Conservation (phyloP, 768 basidiomycete species). For the Lactarius sanguifluus region DNA sequence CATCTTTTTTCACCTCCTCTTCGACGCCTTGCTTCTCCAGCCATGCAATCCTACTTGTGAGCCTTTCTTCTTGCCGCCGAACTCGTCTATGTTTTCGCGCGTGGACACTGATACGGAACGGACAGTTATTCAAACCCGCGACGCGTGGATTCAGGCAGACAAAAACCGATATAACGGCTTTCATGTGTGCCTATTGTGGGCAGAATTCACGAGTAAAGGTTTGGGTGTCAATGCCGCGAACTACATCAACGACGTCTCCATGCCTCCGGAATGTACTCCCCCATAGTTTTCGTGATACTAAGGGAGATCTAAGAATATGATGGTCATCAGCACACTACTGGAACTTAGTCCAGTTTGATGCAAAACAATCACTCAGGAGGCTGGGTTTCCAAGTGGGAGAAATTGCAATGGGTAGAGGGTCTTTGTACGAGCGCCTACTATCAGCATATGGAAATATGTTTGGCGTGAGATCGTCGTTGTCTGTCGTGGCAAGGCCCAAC, state of each 20-base stretch:
- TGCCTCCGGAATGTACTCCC: constrained; percentile 38
- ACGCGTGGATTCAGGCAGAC: constrained; percentile 56
- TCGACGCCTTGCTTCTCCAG: constrained; percentile 51
- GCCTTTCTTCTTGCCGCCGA: constrained; percentile 30
- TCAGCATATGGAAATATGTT: too few species aligned
- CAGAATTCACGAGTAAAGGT: constrained; percentile 50
- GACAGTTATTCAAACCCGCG: constrained; percentile 46
- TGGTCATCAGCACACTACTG: too few species aligned
- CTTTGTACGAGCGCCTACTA: too few species aligned
- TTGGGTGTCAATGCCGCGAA: constrained; percentile 44
- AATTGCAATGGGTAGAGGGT: too few species aligned
- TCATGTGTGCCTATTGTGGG: constrained; percentile 50
- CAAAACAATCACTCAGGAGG: too few species aligned
- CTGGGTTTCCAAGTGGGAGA: too few species aligned
- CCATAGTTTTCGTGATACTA: not conserved
- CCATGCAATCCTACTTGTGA: constrained; percentile 50
- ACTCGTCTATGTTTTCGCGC: not conserved
- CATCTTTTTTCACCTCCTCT: constrained; percentile 51
- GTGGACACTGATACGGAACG: not conserved
- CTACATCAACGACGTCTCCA: constrained; percentile 34
- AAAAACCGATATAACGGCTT: constrained; percentile 45
- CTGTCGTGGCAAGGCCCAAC: too few species aligned
- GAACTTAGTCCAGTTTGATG: too few species aligned
- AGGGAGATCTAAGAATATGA: too few species aligned
- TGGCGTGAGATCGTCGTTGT: too few species aligned